Conservation (phyloP, 1,284 basidiomycete species). For the Lignosus rhinocerotis region DNA sequence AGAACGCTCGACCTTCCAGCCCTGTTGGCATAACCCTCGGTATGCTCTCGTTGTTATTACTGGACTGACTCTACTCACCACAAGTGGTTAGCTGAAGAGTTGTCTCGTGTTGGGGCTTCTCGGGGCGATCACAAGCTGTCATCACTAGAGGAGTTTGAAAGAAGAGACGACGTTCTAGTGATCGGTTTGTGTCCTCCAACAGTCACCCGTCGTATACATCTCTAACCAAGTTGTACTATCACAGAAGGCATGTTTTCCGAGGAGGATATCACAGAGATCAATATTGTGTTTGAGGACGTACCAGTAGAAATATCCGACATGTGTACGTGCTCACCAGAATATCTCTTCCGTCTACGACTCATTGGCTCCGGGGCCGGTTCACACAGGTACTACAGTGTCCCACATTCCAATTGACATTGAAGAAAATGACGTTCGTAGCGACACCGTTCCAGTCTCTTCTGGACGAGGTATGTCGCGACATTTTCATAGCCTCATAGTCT, state of each 20-base stretch:
- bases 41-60: not conserved
- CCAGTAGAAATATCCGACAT: not conserved
- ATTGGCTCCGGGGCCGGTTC: not conserved
- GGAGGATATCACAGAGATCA: not conserved
- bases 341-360: not conserved
- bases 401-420: not conserved
- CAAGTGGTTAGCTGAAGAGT: not conserved
- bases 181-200: not conserved
- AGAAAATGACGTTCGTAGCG: not conserved
- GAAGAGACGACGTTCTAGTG: not conserved
- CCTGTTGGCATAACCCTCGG: not conserved
- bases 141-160: not conserved
- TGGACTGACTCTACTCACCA: not conserved
- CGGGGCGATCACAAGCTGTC: not conserved
- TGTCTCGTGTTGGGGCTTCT: not conserved
- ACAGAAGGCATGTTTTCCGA: not conserved
- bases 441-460: not conserved
- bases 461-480: not conserved
- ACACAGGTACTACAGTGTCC: not conserved
- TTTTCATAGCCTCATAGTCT: not conserved
- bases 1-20: not conserved
- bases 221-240: not conserved
- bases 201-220: not conserved
- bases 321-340: not conserved
- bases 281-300: not conserved